Conservation (phyloP, 352 stramenopile species). For the Globisporangium takayamanum region DNA sequence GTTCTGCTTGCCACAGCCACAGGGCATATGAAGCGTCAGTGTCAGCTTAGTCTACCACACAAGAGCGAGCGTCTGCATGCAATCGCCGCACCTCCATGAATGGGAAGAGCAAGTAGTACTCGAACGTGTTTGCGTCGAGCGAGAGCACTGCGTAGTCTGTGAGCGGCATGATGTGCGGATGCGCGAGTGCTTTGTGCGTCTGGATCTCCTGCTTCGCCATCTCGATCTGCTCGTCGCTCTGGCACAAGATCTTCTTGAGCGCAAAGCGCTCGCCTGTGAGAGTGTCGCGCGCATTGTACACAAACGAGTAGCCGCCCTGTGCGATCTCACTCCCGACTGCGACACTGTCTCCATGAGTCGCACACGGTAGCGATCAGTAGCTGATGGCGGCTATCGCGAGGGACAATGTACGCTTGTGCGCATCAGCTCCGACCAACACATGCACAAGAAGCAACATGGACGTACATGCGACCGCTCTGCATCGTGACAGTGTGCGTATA, state of each 20-base stretch:
- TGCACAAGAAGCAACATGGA: background rate
- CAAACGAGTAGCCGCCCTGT: slow-evolving; percentile 84
- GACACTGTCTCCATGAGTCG: slow-evolving; percentile 24
- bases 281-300: slow-evolving; percentile 71
- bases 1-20: slow-evolving; percentile 29
- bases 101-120: slow-evolving; percentile 85
- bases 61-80: too few relatives aligned
- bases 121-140: slow-evolving; percentile 29
- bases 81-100: slow-evolving; percentile 55
- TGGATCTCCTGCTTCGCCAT: slow-evolving; percentile 80
- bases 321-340: slow-evolving; percentile 58
- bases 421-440: background rate
- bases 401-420: background rate
- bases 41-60: background rate
- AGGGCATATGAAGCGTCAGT: background rate
- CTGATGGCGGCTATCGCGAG: background rate
- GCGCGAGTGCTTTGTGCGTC: slow-evolving; percentile 59
- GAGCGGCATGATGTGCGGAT: slow-evolving; percentile 84
- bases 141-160: slow-evolving; percentile 68
- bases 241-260: slow-evolving; percentile 88
- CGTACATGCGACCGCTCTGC: slow-evolving; percentile 73
- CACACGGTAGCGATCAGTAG: background rate
- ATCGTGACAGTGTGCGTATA: slow-evolving; percentile 58
- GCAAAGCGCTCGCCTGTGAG: slow-evolving; percentile 73
- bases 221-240: slow-evolving; percentile 76